Base-by-base conservation (phyloP, 139 green algal genomes). In the Deuterostichococcus epilithicus region DNA sequence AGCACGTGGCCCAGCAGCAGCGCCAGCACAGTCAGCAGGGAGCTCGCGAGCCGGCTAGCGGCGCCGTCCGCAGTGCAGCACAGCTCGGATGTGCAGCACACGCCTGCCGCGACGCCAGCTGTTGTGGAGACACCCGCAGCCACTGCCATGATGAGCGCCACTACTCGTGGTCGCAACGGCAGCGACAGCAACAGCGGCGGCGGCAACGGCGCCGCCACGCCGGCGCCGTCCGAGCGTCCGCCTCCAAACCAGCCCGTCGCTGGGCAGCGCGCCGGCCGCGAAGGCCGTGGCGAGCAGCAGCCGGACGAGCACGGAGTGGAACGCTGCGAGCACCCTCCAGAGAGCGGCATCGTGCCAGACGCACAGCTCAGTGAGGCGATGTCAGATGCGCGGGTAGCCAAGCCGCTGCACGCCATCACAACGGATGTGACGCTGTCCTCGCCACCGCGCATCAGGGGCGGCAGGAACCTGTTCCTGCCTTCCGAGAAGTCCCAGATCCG, bases 401-500 rank as follows among this genome's bases (percentile, higher is more conserved):
- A 13, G 5, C 28, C 36, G 28, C 23, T 6, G 5, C 47, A 30
- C 20, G 30, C 42, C 28, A 45, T 47, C 18, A 23, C 39, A 25
- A 67, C 71, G 39, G 44, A 45, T 39, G 71, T n/a, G 13, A 26
- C 44, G 58, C 33, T 30, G 37, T 42, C 1, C 28, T 28, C 68
- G 15, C 0, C 23, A 8, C 42, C 39, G 37, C 67, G 5, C 28
- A 39, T 37, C 3, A 20, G 75, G 5, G 28, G 58, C 39, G 73
- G 45, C 30, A 34, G 59, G 25, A 28, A 71, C 15, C 39, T 86
- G 13, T 88, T 84, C 63, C 63, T 74, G 0, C 72, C 84, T 3
- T 68, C 73, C 1, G 82, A 95, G 81, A 80, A 84, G 32, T 88
- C 67, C 39, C 78, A 93, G n/a, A 96, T 97, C 66, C 74, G 80